A percentile compares a stretch with the other conserved stretches of the same genome.
Evolutionary conservation across 2,329 filamentous ascomycete species (phyloP).

Genomic region (Berkeleyomyces basicola): DNA sequence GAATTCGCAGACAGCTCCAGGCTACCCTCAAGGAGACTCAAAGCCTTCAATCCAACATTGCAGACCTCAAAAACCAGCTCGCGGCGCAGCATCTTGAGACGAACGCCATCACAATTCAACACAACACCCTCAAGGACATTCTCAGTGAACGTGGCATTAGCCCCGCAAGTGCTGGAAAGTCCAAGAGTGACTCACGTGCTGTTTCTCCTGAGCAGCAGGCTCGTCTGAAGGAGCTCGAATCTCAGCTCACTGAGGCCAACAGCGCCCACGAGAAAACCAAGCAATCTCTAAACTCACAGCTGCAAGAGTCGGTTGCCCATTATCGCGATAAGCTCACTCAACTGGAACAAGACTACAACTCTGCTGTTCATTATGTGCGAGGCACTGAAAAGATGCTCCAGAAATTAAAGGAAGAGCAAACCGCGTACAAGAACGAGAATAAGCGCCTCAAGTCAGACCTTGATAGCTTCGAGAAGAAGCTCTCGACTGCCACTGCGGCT

Average conservation of each 20-base stretch:
- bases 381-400: conserved; percentile 98
- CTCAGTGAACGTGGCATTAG: conserved; percentile 78
- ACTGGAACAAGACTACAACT: conserved; percentile 93
- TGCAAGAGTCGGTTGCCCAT: conserved; percentile 71
- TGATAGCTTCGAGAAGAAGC: conserved; percentile 44
- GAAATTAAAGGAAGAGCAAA: conserved; percentile 94
- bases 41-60: conserved; percentile 60
- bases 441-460: conserved; percentile 66
- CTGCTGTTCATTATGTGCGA: conserved; percentile 93
- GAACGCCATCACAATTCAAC: conserved; percentile 84
- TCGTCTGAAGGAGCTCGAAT: conserved; percentile 70
- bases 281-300: conserved; percentile 56
- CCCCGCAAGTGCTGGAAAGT: conserved; percentile 52
- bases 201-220: conserved; percentile 64
- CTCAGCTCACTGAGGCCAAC: conserved; percentile 61
- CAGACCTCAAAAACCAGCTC: conserved; percentile 66
- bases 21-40: conserved; percentile 69
- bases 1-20: conserved; percentile 80
- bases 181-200: conserved; percentile 47
- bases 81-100: conserved; percentile 79
- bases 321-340: conserved; percentile 90
- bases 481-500: conserved; percentile 22
- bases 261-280: conserved; percentile 79
- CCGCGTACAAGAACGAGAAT: conserved; percentile 80
- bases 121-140: conserved; percentile 84